A percentile compares a stretch with the other conserved stretches of the same genome.
phyloP scores from a whole-genome alignment of 352 stramenopile genomes.

The Phytophthora pinifolia region DNA sequence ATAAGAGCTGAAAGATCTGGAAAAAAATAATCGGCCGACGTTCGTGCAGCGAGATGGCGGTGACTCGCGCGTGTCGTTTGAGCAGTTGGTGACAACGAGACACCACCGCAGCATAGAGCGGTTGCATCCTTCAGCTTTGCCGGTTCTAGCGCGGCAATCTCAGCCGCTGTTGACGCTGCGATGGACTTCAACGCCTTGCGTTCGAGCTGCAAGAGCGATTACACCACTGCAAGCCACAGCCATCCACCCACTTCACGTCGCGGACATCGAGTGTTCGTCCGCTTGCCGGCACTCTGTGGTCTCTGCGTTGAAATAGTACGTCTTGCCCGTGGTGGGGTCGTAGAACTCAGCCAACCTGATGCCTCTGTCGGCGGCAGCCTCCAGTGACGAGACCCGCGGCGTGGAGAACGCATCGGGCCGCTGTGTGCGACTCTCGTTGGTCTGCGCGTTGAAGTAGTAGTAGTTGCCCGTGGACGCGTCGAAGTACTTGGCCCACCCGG shows the following conservation, averaged over 20 bases:
- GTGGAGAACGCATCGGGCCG: constrained; percentile 45
- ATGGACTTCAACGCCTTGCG: constrained; percentile 15
- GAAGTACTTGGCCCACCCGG: constrained; percentile 58
- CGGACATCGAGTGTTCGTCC: background rate
- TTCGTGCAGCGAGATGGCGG: constrained; percentile 16
- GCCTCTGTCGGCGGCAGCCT: constrained; percentile 8
- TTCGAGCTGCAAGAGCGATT: background rate
- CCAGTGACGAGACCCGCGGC: constrained; percentile 31
- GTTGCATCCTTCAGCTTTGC: background rate
- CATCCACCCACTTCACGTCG: constrained; percentile 8
- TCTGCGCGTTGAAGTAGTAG: constrained; percentile 69
- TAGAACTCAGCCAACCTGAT: constrained; percentile 35
- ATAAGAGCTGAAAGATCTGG: too few relatives aligned
- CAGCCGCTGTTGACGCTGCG: constrained; percentile 5
- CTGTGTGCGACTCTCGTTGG: constrained; percentile 44
- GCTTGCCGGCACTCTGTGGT: constrained; percentile 52
- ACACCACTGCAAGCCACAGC: background rate
- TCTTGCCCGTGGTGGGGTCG: constrained; percentile 39
- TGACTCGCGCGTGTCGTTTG: constrained; percentile 22
- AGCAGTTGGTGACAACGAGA: constrained; percentile 8
- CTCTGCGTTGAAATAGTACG: constrained; percentile 49
- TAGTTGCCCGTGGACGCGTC: constrained; percentile 50
- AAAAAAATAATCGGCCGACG: too few relatives aligned
- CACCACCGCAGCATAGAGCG: constrained; percentile 4
- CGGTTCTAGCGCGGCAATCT: background rate